phyloP scores from a whole-genome alignment of 2,329 filamentous ascomycete species.

The Bipolaris oryzae region DNA sequence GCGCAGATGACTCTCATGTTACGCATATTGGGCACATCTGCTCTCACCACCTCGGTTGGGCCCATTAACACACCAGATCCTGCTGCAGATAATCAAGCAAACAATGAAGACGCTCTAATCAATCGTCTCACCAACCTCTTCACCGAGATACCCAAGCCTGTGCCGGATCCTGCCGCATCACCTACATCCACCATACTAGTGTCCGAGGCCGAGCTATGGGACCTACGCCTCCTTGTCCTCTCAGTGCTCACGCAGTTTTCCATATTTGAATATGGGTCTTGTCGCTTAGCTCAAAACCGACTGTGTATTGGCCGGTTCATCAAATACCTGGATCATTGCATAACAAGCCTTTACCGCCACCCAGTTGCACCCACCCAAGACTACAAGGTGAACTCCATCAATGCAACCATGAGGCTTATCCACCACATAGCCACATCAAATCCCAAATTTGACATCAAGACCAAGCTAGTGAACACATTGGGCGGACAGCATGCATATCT shows the following conservation, averaged over 20 bases:
- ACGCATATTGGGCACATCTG: constrained; percentile 69
- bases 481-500: constrained; percentile 83
- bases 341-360: constrained; percentile 63
- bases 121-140: constrained; percentile 69
- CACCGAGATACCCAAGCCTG: constrained; percentile 58
- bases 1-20: constrained; percentile 69
- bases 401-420: constrained; percentile 65
- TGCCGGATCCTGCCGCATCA: constrained; percentile 27
- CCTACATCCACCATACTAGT: constrained; percentile 11
- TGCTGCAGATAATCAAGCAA: constrained; percentile 38
- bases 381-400: constrained; percentile 59
- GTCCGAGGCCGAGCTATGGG: constrained; percentile 49
- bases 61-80: constrained; percentile 62
- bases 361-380: constrained; percentile 44
- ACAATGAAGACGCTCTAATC: constrained; percentile 58
- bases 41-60: constrained; percentile 68
- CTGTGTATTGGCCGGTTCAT: constrained; percentile 76
- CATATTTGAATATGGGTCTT: constrained; percentile 63
- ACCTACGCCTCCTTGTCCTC: constrained; percentile 54
- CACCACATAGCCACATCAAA: constrained; percentile 66
- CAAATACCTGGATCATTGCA: constrained; percentile 73
- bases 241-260: constrained; percentile 63
- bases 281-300: constrained; percentile 70
- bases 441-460: constrained; percentile 69
- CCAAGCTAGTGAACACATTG: constrained; percentile 71